A percentile compares a stretch with the other conserved stretches of the same genome.
Evolutionary conservation across 192 early-diverging fungal genomes (phyloP).

Genomic region (Dissophora ornata): DNA sequence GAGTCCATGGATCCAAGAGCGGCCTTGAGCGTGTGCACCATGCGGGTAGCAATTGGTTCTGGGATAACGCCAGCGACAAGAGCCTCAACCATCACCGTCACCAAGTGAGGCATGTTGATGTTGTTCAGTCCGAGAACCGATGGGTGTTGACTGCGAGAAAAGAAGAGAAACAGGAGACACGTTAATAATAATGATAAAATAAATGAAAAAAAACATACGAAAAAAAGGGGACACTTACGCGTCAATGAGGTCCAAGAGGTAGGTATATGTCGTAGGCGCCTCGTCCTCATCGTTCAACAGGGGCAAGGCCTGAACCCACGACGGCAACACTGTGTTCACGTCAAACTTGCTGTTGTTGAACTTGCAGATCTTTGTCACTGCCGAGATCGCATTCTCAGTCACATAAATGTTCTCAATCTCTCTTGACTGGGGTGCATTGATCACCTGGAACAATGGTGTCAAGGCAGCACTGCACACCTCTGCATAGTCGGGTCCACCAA

Average conservation of each 20-base stretch:
- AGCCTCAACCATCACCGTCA: slow-evolving; percentile 70
- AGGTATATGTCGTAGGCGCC: slow-evolving; percentile 80
- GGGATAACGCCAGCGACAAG: slow-evolving; percentile 65
- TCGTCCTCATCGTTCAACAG: slow-evolving; percentile 91
- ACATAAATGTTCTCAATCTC: slow-evolving; percentile 82
- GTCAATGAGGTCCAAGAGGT: slow-evolving; percentile 78
- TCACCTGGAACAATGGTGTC: slow-evolving; percentile 76
- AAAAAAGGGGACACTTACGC: slow-evolving; percentile 46
- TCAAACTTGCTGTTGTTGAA: slow-evolving; percentile 73
- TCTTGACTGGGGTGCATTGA: slow-evolving; percentile 74
- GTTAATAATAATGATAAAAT: not conserved
- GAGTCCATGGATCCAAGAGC: slow-evolving; percentile 60
- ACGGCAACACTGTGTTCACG: slow-evolving; percentile 66
- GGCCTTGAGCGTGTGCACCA: slow-evolving; percentile 64
- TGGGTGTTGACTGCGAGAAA: slow-evolving; percentile 65
- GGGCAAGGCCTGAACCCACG: slow-evolving; percentile 87
- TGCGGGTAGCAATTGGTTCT: slow-evolving; percentile 57
- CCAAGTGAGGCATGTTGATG: slow-evolving; percentile 70
- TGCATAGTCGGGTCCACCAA: slow-evolving; percentile 86
- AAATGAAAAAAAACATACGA: not conserved
- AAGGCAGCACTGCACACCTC: slow-evolving; percentile 79
- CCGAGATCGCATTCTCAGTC: slow-evolving; percentile 94
- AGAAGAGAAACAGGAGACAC: not conserved
- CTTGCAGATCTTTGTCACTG: slow-evolving; percentile 89
- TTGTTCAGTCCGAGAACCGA: slow-evolving; percentile 70